These are phyloP conservation scores for Pichiaceae sp. DNA, from an alignment of 1,139 yeast species.

Conservation along the genomic window DNA sequence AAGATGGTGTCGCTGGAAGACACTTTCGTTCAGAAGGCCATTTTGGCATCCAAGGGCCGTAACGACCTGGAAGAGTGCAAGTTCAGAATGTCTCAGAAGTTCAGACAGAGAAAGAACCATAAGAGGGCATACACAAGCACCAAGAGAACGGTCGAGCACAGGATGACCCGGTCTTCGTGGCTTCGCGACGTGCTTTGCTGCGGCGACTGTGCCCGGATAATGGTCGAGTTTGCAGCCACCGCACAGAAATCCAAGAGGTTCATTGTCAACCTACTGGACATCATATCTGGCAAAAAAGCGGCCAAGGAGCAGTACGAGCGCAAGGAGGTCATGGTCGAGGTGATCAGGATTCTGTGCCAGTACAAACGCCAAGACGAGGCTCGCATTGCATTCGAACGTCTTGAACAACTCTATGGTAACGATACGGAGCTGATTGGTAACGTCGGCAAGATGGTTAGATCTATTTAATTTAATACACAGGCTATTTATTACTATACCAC, in stretches of 20 bases:
- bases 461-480: neutral
- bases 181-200: neutral
- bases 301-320: neutral
- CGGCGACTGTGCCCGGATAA: neutral
- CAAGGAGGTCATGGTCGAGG: neutral
- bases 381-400: neutral
- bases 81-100: constrained; percentile 1
- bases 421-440: constrained; percentile 1
- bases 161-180: constrained; percentile 5
- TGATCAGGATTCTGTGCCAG: constrained; percentile 1
- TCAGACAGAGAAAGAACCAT: neutral
- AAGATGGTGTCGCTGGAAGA: neutral
- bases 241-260: constrained; percentile 1
- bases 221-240: neutral
- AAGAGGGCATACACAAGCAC: neutral
- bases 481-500: too few relatives aligned
- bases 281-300: neutral
- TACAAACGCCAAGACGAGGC: constrained; percentile 1
- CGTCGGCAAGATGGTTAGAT: too few relatives aligned
- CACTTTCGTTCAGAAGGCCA: neutral
- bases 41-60: neutral
- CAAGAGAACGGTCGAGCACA: neutral
- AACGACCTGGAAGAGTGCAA: neutral
- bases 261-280: neutral
- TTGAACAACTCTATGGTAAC: constrained; percentile 1